A percentile compares a stretch with the other conserved stretches of the same genome.
Evolutionary conservation across 1,139 yeast genomes (phyloP).

Genomic region (Protomyces pachydermus): DNA sequence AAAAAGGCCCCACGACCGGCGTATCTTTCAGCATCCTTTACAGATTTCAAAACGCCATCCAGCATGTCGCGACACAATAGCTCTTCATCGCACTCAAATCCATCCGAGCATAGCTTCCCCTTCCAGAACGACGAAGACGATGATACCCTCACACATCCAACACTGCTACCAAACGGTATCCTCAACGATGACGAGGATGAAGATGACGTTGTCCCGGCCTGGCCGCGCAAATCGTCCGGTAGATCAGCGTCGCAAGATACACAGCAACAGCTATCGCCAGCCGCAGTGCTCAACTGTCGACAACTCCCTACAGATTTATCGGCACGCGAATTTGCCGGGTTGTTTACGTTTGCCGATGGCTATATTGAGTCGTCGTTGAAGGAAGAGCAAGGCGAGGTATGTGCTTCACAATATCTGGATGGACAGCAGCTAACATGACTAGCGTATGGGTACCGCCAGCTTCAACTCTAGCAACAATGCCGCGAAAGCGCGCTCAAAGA

Average conservation of each 20-base stretch:
- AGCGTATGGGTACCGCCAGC: conserved; percentile 15
- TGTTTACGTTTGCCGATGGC: conserved; percentile 26
- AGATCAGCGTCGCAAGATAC: not conserved
- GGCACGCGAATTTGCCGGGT: conserved; percentile 26
- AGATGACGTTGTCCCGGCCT: conserved; percentile 17
- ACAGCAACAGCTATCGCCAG: not conserved
- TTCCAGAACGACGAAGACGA: conserved; percentile 15
- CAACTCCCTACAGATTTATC: conserved; percentile 17
- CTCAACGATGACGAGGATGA: conserved; percentile 25
- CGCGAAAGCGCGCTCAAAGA: conserved; percentile 13
- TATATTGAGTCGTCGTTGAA: conserved; percentile 3
- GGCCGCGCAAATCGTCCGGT: conserved; percentile 17
- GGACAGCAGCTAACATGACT: not conserved
- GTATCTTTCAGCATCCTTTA: no score
- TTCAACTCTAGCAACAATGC: conserved; percentile 8
- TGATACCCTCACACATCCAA: conserved; percentile 36
- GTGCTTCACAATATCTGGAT: not conserved
- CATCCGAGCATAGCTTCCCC: conserved; percentile 15
- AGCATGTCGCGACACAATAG: conserved; percentile 13
- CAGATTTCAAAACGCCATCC: not conserved
- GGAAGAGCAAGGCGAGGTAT: conserved; percentile 14
- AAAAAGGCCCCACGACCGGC: no score
- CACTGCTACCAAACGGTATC: conserved; percentile 35
- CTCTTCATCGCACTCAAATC: conserved; percentile 16
- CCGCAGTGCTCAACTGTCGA: not conserved